Base-by-base conservation (phyloP, 179 eudicot genomes). In the Sideroxylon spinosum region DNA sequence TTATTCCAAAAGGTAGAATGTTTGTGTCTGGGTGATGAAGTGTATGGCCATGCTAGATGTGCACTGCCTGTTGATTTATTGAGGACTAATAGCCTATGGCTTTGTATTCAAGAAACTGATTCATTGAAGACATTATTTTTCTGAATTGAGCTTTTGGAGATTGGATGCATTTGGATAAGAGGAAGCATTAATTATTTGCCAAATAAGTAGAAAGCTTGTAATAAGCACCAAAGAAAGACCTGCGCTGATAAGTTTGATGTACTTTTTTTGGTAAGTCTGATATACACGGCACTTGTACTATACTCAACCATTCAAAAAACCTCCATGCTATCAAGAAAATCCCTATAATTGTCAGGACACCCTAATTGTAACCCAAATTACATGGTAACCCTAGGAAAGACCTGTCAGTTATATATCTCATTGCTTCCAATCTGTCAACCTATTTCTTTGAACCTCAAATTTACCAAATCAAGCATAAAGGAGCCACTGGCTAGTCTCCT, bases 1-100 rank as follows among this genome's bases (percentile, higher is more conserved):
- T 82, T 85, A 81, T 80, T 91, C 99, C 10, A 94, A 96, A 86
- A 96, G 99, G 99, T 94, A 85, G 76, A 62, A 46, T 62, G 22
- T 29, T 19, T 14, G 4, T 28, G 37, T 63, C 48, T 63, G 49
- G 68, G 7, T 50, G 60, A 16, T 76, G 57, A 76, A 63, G 17
- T 64, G 78, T 19, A 26, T 65, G 28, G 73, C n/a, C 25, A 17
- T 73, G 76, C 22, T 2, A 16, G 6, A 7, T 28, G 23, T 73
- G 46, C 20, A n/a, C 64, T 55, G 48, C 22, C 49, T 26, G 25
- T 73, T 26, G n/a, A 57, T 25, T 62, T 52, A 17, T 26, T 16
- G n/a, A 25, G 68, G 68, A 67, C 49, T 16, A 16, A 20, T 44
- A 16, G 28, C 57, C 32, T 46, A 17, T 48, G 74, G 32, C 13